Evolutionary conservation across 345 rosid species (phyloP).

Genomic region (Moringa oleifera): DNA sequence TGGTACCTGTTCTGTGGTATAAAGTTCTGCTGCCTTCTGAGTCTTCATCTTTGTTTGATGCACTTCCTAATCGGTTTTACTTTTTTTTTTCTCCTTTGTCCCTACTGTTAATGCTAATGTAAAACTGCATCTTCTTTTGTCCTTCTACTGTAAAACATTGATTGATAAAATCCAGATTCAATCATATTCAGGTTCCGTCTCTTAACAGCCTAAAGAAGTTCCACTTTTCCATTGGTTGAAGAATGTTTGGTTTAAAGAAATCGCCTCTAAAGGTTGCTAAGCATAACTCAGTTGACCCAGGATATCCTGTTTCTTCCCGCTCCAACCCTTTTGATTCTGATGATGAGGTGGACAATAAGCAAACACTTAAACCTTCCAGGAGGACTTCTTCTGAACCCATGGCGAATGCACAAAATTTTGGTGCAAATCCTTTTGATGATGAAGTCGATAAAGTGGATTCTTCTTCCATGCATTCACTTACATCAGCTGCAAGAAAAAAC

Average conservation of each 20-base stretch:
- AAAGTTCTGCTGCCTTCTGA: neutral
- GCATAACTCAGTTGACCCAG: constrained; percentile 49
- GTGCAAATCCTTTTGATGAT: constrained; percentile 58
- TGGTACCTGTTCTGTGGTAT: neutral
- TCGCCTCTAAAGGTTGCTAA: constrained; percentile 54
- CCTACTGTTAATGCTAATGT: neutral
- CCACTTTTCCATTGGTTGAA: constrained; percentile 12
- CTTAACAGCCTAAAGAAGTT: constrained; percentile 9
- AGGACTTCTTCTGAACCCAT: constrained; percentile 58
- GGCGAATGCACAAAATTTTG: constrained; percentile 23
- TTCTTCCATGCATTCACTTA: constrained; percentile 33
- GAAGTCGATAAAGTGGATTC: constrained; percentile 27
- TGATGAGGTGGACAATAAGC: constrained; percentile 48
- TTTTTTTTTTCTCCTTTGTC: neutral
- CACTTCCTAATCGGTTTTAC: neutral
- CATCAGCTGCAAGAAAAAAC: constrained; percentile 36
- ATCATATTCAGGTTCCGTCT: constrained; percentile 1
- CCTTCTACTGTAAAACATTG: constrained; percentile 27
- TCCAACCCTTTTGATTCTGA: constrained; percentile 86
- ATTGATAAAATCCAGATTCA: constrained; percentile 16
- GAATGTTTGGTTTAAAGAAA: constrained; percentile 65
- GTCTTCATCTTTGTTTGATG: neutral
- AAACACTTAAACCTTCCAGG: constrained; percentile 41
- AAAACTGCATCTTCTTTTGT: constrained; percentile 15
- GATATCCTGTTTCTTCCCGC: constrained; percentile 27